Conservation (phyloP, 2,329 filamentous ascomycete species). For the Tolypocladium guangdongense region DNA sequence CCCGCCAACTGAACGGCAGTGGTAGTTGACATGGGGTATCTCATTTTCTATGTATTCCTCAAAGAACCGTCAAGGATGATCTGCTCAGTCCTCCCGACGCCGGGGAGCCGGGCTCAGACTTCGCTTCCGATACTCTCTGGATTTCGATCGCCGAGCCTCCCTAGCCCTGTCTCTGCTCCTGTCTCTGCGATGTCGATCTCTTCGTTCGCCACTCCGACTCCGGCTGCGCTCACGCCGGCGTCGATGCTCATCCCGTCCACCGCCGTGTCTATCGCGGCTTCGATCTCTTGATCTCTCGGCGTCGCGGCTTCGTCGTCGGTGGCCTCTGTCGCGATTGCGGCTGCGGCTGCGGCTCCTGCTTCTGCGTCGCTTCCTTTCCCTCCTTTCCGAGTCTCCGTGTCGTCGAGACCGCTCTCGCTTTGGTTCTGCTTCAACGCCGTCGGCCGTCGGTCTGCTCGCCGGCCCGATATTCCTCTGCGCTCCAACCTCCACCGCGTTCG, state of each 20-base stretch:
- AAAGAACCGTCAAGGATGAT: no score
- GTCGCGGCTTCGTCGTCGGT: constrained; percentile 20
- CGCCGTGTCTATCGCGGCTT: constrained; percentile 5
- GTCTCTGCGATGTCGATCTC: constrained; percentile 4
- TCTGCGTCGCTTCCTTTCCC: constrained; percentile 22
- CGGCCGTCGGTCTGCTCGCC: constrained; percentile 11
- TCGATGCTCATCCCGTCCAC: constrained; percentile 5
- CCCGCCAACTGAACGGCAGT: no score
- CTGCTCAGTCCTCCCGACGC: not conserved
- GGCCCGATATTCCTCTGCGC: constrained; percentile 23
- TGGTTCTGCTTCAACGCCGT: constrained; percentile 13
- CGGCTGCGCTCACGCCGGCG: constrained; percentile 7
- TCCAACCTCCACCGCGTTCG: constrained; percentile 59
- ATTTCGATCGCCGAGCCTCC: constrained; percentile 12
- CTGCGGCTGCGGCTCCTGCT: constrained; percentile 21
- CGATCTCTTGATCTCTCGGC: constrained; percentile 9
- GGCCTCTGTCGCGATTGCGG: constrained; percentile 16
- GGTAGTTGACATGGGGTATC: not conserved
- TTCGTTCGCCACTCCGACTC: constrained; percentile 5
- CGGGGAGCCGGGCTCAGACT: not conserved
- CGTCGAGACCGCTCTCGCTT: constrained; percentile 18
- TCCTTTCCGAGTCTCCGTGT: constrained; percentile 18
- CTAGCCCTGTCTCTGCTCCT: constrained; percentile 10
- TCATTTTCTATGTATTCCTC: not conserved
- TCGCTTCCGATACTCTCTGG: constrained; percentile 8